Evolutionary conservation across 345 rosid species (phyloP).

Genomic region (Linum usitatissimum): DNA sequence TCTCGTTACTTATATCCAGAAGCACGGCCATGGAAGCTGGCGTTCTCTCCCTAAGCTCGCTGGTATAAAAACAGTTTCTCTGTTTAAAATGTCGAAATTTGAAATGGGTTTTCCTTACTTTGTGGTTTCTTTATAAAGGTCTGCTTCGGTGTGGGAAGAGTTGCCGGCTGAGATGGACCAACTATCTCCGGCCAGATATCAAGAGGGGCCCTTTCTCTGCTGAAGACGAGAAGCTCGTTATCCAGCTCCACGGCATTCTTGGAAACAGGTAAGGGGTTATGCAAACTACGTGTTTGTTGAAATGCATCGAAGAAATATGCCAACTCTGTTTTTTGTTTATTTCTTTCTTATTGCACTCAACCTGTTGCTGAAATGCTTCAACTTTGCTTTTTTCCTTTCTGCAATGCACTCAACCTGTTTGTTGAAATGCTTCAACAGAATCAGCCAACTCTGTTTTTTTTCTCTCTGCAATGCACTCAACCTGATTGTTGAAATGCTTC

Average conservation of each 20-base stretch:
- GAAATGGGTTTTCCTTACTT: neutral
- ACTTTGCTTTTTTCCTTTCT: neutral
- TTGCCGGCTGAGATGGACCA: slow-evolving; percentile 94
- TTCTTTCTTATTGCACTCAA: neutral
- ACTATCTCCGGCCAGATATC: slow-evolving; percentile 90
- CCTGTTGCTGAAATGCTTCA: neutral
- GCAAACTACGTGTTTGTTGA: neutral
- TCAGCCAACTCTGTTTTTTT: neutral
- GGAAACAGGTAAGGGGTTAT: slow-evolving; percentile 63
- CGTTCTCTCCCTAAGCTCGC: slow-evolving; percentile 29
- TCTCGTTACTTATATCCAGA: slow-evolving; percentile 19
- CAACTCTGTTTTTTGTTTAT: neutral
- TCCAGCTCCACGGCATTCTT: slow-evolving; percentile 89
- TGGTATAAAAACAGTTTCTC: slow-evolving; percentile 1
- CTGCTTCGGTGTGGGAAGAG: slow-evolving; percentile 95
- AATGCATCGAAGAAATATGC: too few relatives aligned
- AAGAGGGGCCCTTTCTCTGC: slow-evolving; percentile 80
- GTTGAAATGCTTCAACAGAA: too few relatives aligned
- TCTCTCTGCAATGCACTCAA: neutral
- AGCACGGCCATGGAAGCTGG: slow-evolving; percentile 33
- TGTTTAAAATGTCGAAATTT: neutral
- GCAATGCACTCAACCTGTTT: neutral
- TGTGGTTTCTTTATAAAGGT: slow-evolving; percentile 26
- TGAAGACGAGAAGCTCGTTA: slow-evolving; percentile 87
- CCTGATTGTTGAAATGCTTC: neutral